Percentiles rank a stretch among this genome's conserved stretches.
phyloP scores from a whole-genome alignment of 495 filamentous ascomycete genomes.

The Penicillium egyptiacum region DNA sequence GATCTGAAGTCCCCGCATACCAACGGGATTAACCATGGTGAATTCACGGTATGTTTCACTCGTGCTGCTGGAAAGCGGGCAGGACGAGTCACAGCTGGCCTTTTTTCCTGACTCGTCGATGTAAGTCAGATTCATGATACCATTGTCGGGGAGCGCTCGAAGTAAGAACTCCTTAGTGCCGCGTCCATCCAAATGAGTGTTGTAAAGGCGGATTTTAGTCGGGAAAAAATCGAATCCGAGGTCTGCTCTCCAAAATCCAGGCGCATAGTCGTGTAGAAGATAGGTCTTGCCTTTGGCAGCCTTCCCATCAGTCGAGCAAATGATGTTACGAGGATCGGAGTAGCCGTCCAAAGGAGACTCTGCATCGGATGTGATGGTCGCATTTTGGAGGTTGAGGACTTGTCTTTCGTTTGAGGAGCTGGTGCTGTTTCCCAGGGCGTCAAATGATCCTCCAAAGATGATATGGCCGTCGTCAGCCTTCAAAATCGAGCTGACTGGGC shows the following conservation, averaged over 20 bases:
- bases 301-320: constrained; percentile 69
- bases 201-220: constrained; percentile 84
- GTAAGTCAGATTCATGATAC: constrained; percentile 96
- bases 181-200: constrained; percentile 80
- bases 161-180: constrained; percentile 86
- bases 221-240: constrained; percentile 82
- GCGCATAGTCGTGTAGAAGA: constrained; percentile 74
- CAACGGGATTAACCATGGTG: constrained; percentile 79
- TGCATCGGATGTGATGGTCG: constrained; percentile 65
- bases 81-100: constrained; percentile 70
- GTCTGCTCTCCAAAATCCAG: constrained; percentile 81
- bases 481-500: constrained; percentile 82
- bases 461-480: constrained; percentile 78
- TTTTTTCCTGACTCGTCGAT: constrained; percentile 67
- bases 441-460: constrained; percentile 90
- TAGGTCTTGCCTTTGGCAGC: constrained; percentile 75
- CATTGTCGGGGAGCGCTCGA: constrained; percentile 76
- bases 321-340: constrained; percentile 75
- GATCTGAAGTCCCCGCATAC: constrained; percentile 85
- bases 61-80: constrained; percentile 70
- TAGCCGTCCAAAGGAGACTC: constrained; percentile 63
- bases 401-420: constrained; percentile 55
- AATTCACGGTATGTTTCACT: constrained; percentile 79
- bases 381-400: constrained; percentile 77
- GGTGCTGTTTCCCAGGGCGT: constrained; percentile 80